A percentile compares a stretch with the other conserved stretches of the same genome.
Conservation (phyloP, 495 filamentous ascomycete species). For the Hypoxylon trugodes region DNA sequence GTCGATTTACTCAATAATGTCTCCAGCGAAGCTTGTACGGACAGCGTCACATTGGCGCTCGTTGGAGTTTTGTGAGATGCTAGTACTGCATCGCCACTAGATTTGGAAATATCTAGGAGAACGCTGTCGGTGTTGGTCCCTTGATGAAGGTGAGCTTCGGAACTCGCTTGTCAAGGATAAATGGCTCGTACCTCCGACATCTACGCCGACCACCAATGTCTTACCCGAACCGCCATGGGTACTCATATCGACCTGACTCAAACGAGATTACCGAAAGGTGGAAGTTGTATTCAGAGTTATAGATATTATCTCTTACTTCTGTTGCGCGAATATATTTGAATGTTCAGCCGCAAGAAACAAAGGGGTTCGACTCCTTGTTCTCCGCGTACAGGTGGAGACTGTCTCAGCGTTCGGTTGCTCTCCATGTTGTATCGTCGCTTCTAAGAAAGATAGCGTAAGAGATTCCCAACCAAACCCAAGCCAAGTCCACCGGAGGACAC, state of each 20-base stretch:
- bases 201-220: conserved; percentile 20
- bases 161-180: background rate
- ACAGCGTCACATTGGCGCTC: conserved; percentile 55
- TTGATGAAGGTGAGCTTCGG: conserved; percentile 1
- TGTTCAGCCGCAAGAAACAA: too few species aligned
- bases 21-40: conserved; percentile 52
- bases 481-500: too few species aligned
- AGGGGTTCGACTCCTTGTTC: too few species aligned
- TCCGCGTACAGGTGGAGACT: too few species aligned
- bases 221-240: background rate
- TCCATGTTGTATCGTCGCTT: too few species aligned
- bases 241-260: background rate
- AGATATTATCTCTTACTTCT: too few species aligned
- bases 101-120: conserved; percentile 19
- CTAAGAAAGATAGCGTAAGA: too few species aligned
- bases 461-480: too few species aligned
- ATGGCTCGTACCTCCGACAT: conserved; percentile 17
- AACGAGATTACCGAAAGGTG: too few species aligned
- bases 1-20: conserved; percentile 46
- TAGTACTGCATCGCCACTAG: conserved; percentile 28
- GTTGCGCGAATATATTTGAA: too few species aligned
- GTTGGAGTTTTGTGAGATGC: conserved; percentile 36
- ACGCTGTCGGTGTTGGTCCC: conserved; percentile 34
- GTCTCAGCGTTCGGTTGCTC: too few species aligned
- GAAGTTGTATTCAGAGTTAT: too few species aligned